Percentiles rank a stretch among this genome's conserved stretches.
These are phyloP conservation scores for Picea mariana DNA, from an alignment of 83 land plant genomes.

Conservation along the genomic window DNA sequence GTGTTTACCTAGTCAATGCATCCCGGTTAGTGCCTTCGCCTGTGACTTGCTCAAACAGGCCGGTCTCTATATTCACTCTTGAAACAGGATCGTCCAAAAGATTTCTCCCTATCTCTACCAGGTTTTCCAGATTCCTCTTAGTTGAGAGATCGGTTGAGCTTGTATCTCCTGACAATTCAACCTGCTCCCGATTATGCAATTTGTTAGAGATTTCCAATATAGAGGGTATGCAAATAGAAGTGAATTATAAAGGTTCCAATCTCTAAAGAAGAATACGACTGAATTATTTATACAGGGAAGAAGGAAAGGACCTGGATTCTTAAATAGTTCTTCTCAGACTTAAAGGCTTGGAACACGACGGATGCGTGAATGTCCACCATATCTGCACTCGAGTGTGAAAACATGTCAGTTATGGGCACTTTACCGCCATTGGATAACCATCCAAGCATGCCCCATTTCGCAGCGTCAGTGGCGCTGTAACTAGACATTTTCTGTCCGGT, in stretches of 20 bases:
- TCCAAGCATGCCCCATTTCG: constrained; percentile 17
- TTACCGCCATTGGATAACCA: constrained; percentile 15
- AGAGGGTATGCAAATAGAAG: too few relatives aligned
- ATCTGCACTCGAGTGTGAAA: constrained; percentile 16
- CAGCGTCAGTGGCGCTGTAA: constrained; percentile 10
- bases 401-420: constrained; percentile 16
- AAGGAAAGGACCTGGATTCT: constrained; percentile 27
- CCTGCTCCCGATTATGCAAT: not conserved
- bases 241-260: too few relatives aligned
- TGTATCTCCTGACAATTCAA: constrained; percentile 8
- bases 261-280: too few relatives aligned
- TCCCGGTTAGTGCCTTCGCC: constrained; percentile 22
- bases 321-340: constrained; percentile 18
- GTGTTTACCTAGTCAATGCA: constrained; percentile 6
- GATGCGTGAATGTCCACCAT: too few relatives aligned
- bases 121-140: constrained; percentile 11
- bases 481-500: not conserved
- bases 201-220: too few relatives aligned
- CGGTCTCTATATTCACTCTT: constrained; percentile 23
- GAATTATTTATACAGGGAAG: too few relatives aligned
- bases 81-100: constrained; percentile 18
- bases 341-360: not conserved
- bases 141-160: constrained; percentile 14
- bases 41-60: not conserved
- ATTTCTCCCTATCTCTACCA: constrained; percentile 8